phyloP scores from a whole-genome alignment of 2,329 filamentous ascomycete species.

The Aspergillus phoenicis region DNA sequence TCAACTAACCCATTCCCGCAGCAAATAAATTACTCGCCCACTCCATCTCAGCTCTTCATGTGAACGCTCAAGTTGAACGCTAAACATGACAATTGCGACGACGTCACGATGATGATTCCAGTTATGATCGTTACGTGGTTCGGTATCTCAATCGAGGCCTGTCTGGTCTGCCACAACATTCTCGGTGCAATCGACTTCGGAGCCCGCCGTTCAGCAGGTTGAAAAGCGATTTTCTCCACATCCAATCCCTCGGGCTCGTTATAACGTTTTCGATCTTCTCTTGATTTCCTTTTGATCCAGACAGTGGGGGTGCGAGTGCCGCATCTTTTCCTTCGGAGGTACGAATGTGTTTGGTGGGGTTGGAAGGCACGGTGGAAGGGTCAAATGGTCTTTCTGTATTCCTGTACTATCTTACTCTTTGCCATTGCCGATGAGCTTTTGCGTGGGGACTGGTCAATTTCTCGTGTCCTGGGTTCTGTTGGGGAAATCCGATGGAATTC shows the following conservation, averaged over 20 bases:
- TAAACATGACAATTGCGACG: conserved; percentile 39
- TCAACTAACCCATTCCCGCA: conserved; percentile 45
- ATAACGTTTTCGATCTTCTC: conserved; percentile 33
- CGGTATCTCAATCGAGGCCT: conserved; percentile 27
- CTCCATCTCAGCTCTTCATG: conserved; percentile 55
- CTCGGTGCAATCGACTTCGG: conserved; percentile 26
- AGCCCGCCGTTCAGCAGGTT: conserved; percentile 34
- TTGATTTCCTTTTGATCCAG: conserved; percentile 20
- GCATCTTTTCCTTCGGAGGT: conserved; percentile 29
- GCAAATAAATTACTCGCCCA: conserved; percentile 69
- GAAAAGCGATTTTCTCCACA: conserved; percentile 7
- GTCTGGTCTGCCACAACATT: conserved; percentile 24
- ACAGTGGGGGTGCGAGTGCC: conserved; percentile 21
- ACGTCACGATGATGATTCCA: conserved; percentile 37
- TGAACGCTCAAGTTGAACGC: conserved; percentile 41
- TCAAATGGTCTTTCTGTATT: conserved; percentile 12
- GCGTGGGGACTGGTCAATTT: conserved; percentile 42
- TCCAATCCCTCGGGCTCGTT: conserved; percentile 34
- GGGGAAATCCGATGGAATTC: conserved; percentile 17
- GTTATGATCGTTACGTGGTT: conserved; percentile 34
- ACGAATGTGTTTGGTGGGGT: conserved; percentile 40
- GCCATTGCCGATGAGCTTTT: conserved; percentile 25
- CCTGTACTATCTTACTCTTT: conserved; percentile 21
- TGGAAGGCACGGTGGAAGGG: conserved; percentile 31
- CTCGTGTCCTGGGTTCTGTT: conserved; percentile 25